Evolutionary conservation across 1,139 yeast species (phyloP).

Genomic region (Lodderomyces orthopsilosis): DNA sequence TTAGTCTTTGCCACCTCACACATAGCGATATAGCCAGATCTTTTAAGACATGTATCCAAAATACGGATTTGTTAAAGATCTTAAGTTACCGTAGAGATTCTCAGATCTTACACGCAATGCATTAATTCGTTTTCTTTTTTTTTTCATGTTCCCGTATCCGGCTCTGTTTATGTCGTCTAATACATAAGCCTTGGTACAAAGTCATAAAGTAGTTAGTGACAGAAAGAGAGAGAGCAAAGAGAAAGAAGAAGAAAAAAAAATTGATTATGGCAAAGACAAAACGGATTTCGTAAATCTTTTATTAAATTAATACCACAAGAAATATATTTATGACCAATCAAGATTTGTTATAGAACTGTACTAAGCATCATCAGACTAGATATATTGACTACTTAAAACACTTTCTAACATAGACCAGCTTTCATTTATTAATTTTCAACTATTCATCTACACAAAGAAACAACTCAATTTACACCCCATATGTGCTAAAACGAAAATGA

Average conservation of each 20-base stretch:
- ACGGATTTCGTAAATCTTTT: background rate
- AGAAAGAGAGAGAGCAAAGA: background rate
- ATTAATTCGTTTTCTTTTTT: too few species aligned
- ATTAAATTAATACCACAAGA: background rate
- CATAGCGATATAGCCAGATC: background rate
- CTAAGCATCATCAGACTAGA: background rate
- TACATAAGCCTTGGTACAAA: too few species aligned
- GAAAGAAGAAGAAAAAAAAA: background rate
- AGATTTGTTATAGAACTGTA: background rate
- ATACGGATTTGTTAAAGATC: too few species aligned
- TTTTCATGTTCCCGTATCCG: too few species aligned
- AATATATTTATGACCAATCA: background rate
- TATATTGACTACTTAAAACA: background rate
- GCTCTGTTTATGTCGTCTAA: too few species aligned
- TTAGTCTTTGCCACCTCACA: background rate
- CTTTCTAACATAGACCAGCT: background rate
- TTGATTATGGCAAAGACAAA: background rate
- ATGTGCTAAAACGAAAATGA: conserved; percentile 3
- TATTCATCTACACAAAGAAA: background rate
- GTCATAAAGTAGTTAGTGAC: too few species aligned
- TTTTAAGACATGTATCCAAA: background rate
- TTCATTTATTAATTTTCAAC: background rate
- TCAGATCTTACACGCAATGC: too few species aligned
- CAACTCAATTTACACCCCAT: background rate
- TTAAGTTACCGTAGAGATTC: too few species aligned